A percentile compares a stretch with the other conserved stretches of the same genome.
These are phyloP conservation scores for Leucocoprinus sp. DNA, from an alignment of 768 basidiomycete species.

Conservation along the genomic window DNA sequence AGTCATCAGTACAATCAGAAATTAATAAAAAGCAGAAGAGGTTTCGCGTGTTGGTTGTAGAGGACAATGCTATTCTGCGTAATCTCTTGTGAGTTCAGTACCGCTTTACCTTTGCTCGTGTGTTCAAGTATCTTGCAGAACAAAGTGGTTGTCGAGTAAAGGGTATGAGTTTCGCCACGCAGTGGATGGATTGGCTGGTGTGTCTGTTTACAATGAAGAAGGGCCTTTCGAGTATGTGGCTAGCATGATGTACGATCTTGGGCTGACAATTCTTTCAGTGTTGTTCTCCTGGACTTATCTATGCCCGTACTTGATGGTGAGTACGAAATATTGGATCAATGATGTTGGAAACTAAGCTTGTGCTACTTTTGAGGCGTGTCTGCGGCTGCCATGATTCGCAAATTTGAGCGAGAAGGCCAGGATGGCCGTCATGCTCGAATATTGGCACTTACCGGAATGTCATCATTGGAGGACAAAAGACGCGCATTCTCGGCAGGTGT, in stretches of 20 bases:
- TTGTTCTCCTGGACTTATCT: slow-evolving; percentile 81
- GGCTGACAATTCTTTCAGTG: slow-evolving; percentile 32
- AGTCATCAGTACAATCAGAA: slow-evolving; percentile 46
- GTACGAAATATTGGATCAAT: slow-evolving; percentile 11
- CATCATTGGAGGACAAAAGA: slow-evolving; percentile 86
- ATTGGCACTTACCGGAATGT: slow-evolving; percentile 88
- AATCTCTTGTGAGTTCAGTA: slow-evolving; percentile 58
- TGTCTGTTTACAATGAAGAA: slow-evolving; percentile 59
- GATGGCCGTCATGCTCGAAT: slow-evolving; percentile 41
- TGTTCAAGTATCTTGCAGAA: slow-evolving; percentile 22
- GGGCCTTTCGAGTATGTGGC: slow-evolving; percentile 79
- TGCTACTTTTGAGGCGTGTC: slow-evolving; percentile 50
- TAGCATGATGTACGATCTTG: background rate
- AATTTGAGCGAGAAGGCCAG: slow-evolving; percentile 48
- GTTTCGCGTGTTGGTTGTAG: slow-evolving; percentile 73
- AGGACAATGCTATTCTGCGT: slow-evolving; percentile 84
- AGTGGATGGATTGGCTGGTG: slow-evolving; percentile 79
- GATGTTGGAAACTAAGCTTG: background rate
- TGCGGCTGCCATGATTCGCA: slow-evolving; percentile 77
- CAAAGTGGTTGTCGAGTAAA: slow-evolving; percentile 64
- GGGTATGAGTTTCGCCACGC: slow-evolving; percentile 74
- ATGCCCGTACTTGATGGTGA: slow-evolving; percentile 91
- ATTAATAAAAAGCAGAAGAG: slow-evolving; percentile 31
- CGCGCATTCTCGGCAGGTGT: slow-evolving; percentile 89
- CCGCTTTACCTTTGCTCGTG: background rate